A percentile compares a stretch with the other conserved stretches of the same genome.
These are phyloP conservation scores for Hortaea sp. DNA, from an alignment of 2,329 filamentous ascomycete genomes.

Conservation along the genomic window DNA sequence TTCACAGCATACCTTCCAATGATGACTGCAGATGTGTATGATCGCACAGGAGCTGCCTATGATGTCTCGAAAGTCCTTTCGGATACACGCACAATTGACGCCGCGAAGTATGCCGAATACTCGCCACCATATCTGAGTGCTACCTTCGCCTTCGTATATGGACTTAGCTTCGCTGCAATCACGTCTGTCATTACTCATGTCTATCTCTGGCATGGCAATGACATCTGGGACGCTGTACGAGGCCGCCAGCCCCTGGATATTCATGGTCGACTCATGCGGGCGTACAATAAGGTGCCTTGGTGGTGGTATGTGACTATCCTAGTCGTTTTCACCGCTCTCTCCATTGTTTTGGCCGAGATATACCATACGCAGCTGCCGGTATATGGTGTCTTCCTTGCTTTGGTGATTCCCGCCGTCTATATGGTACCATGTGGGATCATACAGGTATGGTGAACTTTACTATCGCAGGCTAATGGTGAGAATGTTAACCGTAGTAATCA, in stretches of 20 bases:
- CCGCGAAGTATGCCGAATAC: slow-evolving; percentile 30
- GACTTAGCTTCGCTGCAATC: slow-evolving; percentile 28
- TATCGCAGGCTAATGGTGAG: background rate
- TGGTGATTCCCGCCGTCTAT: slow-evolving; percentile 67
- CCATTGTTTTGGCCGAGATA: slow-evolving; percentile 18
- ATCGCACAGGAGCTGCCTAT: slow-evolving; percentile 72
- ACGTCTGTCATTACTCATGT: slow-evolving; percentile 28
- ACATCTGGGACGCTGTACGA: slow-evolving; percentile 22
- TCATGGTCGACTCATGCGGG: slow-evolving; percentile 72
- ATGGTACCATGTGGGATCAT: slow-evolving; percentile 80
- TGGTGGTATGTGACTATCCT: slow-evolving; percentile 44
- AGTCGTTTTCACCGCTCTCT: slow-evolving; percentile 16
- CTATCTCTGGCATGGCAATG: slow-evolving; percentile 26
- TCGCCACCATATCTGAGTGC: slow-evolving; percentile 29
- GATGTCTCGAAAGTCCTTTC: slow-evolving; percentile 70
- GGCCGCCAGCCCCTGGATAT: slow-evolving; percentile 18
- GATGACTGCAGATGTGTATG: slow-evolving; percentile 72
- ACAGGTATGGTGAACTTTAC: background rate
- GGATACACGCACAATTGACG: slow-evolving; percentile 13
- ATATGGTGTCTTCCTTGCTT: slow-evolving; percentile 72
- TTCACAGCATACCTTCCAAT: slow-evolving; percentile 82
- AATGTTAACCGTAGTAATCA: slow-evolving; percentile 45
- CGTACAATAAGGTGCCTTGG: slow-evolving; percentile 72
- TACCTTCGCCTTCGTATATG: slow-evolving; percentile 30
- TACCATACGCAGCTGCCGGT: slow-evolving; percentile 46